Base-by-base conservation (phyloP, 495 filamentous ascomycete species). In the Opeltia flavorubescens region DNA sequence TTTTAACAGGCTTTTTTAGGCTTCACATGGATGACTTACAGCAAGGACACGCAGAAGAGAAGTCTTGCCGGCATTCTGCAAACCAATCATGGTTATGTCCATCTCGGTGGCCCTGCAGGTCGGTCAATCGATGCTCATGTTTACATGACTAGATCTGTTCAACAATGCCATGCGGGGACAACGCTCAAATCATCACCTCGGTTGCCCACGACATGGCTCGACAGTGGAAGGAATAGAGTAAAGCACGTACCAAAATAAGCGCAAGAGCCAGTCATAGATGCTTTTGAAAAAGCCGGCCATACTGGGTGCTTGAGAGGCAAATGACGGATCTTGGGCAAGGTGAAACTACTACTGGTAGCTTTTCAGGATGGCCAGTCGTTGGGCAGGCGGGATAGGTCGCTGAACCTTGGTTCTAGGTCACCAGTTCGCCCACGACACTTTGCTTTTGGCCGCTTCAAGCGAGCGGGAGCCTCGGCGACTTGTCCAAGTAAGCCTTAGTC, bases 31-130 rank as follows among this genome's bases (percentile, higher is more conserved):
- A 48, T 49, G 53, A 70, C 83, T 70, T 78, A 98, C 91, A 68
- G 91, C 88, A 50, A 98, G 69, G 49, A 98, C 91, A 45, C 89
- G 76, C 62, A 96, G 72, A 60, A 98, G 65, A 28, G 89, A 95
- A 40, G 91, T 96, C 67, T 98, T 98, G 50, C 91, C 91, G 44
- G 91, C 91, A 68, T 98, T 98, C 62, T 98, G 91, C 62, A 98
- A 69, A 21, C 91, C 91, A 69, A 98, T 93, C 86, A 98, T 94
- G 51, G 91, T 98, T 63, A 98, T 86, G 64, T 98, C 89, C 86
- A 98, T 94, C 73, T 98, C 91, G 31, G 86, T 94, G 49, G 89
- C 85, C 91, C 91, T 98, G 56, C 28, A 45, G 28, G 33, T 11
- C 7, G 30, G 33, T 25, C 44, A 47, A 23, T 12, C 20, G 5